Conservation (phyloP, 129 eudicot species). For the Chrysanthemum seticuspe region DNA sequence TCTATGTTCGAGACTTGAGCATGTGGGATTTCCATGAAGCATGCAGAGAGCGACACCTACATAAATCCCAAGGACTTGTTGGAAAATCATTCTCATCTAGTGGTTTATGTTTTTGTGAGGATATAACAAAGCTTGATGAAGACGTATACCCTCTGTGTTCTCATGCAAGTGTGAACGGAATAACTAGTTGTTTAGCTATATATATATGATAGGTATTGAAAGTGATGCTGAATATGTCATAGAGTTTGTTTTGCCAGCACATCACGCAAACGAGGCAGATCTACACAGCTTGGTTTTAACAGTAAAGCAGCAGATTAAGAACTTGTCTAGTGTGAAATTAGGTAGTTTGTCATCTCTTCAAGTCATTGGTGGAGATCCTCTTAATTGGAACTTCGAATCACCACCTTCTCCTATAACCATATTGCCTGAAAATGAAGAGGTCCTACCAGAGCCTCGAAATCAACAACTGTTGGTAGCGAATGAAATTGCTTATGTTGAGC, state of each 20-base stretch:
- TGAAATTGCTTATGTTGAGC: no score
- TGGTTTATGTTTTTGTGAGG: constrained; percentile 3
- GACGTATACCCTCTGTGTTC: neutral
- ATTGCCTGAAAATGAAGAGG: no score
- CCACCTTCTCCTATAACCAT: no score
- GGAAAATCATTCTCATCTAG: neutral
- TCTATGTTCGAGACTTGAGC: neutral
- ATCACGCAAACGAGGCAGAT: no score
- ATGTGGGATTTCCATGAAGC: neutral
- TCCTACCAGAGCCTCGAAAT: neutral
- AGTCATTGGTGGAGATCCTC: neutral
- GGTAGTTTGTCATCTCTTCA: neutral
- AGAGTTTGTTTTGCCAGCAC: no score
- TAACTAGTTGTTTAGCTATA: neutral
- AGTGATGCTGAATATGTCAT: no score
- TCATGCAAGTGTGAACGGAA: neutral
- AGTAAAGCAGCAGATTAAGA: neutral
- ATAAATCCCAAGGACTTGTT: neutral
- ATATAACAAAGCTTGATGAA: neutral
- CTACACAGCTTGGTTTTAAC: neutral
- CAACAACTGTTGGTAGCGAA: no score
- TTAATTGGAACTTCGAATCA: neutral
- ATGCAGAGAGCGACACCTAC: no score
- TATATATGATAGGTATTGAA: no score
- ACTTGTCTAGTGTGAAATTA: neutral